phyloP scores from a whole-genome alignment of 176 grass and related monocot species.

The Echinochloa phyllopogon region DNA sequence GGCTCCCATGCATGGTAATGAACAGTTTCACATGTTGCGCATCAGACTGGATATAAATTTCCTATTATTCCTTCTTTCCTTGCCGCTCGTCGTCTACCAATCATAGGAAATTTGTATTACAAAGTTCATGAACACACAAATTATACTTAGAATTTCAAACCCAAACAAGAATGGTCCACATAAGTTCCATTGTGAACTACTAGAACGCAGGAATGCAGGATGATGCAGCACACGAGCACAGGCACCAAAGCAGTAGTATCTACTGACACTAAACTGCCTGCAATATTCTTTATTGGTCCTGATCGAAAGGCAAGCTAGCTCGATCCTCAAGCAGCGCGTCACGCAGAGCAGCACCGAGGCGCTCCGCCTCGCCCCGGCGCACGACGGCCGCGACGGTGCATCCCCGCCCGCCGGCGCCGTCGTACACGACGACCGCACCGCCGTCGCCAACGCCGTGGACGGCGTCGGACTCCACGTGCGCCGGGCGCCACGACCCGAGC shows the following conservation, averaged over 20 bases:
- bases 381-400: slow-evolving; percentile 1
- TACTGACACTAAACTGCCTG: too few species aligned
- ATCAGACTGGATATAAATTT: too few species aligned
- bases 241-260: background rate
- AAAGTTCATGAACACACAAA: too few species aligned
- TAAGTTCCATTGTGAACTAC: background rate
- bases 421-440: slow-evolving; percentile 57
- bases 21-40: too few species aligned
- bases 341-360: background rate
- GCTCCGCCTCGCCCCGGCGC: background rate
- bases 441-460: slow-evolving; percentile 53
- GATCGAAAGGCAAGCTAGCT: background rate
- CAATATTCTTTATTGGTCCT: background rate
- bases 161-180: too few species aligned
- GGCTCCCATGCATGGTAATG: too few species aligned
- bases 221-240: background rate
- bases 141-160: too few species aligned
- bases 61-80: too few species aligned
- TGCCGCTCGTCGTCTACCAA: too few species aligned
- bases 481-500: slow-evolving; percentile 43
- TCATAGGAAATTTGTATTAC: too few species aligned
- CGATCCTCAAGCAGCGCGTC: slow-evolving; percentile 1
- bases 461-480: slow-evolving; percentile 54
- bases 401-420: slow-evolving; percentile 12
- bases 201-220: too few species aligned